Evolutionary conservation across 2,329 filamentous ascomycete species (phyloP), one percentile per base, ranked within the genome.

Genomic region (Fusarium guadeloupense): DNA sequence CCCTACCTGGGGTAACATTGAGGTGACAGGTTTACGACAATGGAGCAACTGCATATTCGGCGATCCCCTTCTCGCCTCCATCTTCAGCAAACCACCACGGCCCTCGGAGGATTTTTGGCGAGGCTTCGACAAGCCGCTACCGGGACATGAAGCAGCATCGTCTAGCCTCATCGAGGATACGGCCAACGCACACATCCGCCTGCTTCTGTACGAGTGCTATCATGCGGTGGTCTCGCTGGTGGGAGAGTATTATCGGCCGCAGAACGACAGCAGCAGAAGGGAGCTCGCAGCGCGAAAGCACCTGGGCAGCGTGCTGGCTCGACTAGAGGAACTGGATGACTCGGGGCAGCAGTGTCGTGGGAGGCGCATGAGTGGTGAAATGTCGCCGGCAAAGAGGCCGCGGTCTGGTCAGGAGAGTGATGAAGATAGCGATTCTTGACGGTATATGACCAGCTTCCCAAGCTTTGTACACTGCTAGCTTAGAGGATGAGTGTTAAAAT

Each of bases 21-120:
- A 67, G 19, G 69, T 86, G 13, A 81, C 77, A 0, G 84, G 84
- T 0, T 69, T 88, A n/a, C 77, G 77, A 26, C 83, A 85, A 72
- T 88, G 85, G 85, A 82, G 82, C 55, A 82, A 80, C 54, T 81
- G 82, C 37, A 63, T 87, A 10, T 88, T 88, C 60, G 85, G 85
- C 10, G 86, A 88, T 57, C 84, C 85, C 1, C 69, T 88, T 3
- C 75, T 89, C 43, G 78, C 81, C 3, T 76, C 75, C 4, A 76
- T 77, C 7, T 84, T 87, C 62, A 78, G 75, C 64, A 76, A 79
- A 13, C 69, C 75, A 34, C 74, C 80, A 12, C 69, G 75, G 16
- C 76, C 80, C 0, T 79, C 75, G 5, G 64, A 75, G 12, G 76
- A 78, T 0, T 81, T 86, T 28, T 70, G 83, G 21, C 71, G 72